A percentile compares a stretch with the other conserved stretches of the same genome.
Conservation (phyloP, 176 grass and related monocot species). For the Dendrocalamus sinicus region DNA sequence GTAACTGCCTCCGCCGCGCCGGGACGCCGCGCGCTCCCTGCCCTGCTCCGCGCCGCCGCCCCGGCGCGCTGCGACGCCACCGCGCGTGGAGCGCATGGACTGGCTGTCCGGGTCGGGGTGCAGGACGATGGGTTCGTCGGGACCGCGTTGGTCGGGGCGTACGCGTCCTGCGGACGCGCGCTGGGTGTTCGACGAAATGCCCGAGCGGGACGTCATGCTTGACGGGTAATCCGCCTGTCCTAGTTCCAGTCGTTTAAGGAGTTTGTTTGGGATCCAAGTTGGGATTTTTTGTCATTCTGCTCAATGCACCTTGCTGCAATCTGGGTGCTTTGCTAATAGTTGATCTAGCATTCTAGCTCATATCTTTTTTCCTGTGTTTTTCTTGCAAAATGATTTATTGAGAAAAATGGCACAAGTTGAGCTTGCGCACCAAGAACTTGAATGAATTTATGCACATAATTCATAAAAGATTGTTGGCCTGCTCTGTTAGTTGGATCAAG, state of each 20-base stretch:
- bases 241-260: not conserved
- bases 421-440: not conserved
- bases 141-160: slow-evolving; percentile 60
- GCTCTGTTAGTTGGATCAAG: not conserved
- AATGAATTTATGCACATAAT: not conserved
- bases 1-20: slow-evolving; percentile 52
- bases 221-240: slow-evolving; percentile 48
- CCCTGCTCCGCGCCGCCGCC: slow-evolving; percentile 52
- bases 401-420: not conserved
- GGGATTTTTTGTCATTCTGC: not conserved
- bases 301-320: not conserved
- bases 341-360: not conserved
- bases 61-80: not conserved
- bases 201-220: slow-evolving; percentile 70
- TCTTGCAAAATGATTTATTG: not conserved
- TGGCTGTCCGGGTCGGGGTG: slow-evolving; percentile 45
- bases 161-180: slow-evolving; percentile 52
- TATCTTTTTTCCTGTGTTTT: not conserved
- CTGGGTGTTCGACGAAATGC: slow-evolving; percentile 69
- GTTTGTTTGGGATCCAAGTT: not conserved
- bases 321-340: not conserved
- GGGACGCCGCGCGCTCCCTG: slow-evolving; percentile 60
- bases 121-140: slow-evolving; percentile 65
- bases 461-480: not conserved
- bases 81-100: slow-evolving; percentile 44